Base-by-base conservation (phyloP, 306 rosid genomes). In the Alnus glutinosa region DNA sequence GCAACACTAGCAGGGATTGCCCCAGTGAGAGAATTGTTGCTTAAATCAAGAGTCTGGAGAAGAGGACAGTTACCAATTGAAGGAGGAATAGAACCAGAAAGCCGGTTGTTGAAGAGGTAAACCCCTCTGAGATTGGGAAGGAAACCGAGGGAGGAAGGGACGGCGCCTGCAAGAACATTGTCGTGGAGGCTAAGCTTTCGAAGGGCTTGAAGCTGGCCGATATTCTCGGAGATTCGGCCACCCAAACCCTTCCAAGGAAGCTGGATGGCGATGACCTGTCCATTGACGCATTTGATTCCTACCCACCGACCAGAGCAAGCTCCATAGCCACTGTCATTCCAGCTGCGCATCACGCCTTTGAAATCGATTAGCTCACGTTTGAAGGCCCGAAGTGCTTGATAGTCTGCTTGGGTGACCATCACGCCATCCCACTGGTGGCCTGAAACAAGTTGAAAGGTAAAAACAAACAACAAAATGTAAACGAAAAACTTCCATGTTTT, bases 171-270 rank as follows among this genome's bases (percentile, higher is more conserved):
- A 58, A 95, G 74, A 28, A 64, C 71, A 71, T 95, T 95, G 76
- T 93, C 94, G 55, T 95, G 99, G 39, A 95, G 90, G 80, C 92
- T 93, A 3, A 95, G 82, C 87, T 89, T 93, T 77, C 97, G 80
- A 52, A 95, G 94, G 19, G 88, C 79, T 80, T 78, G 96, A 77
- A 95, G 97, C 52, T 87, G 89, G 9, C 97, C 96, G 57, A 95
- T 91, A 77, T 87, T 88, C 81, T 93, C 91, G 0, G 98, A 91
- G 81, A 95, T 93, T 55, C 80, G n/a, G 0, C 99, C 99, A 1
- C 94, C 93, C 3, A 95, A 87, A 18, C 92, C 92, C 81, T 78
- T 93, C 98, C 98, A 95, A 42, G 99, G 99, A 83, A 95, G 93
- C 81, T 95, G 99, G 70, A 95, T 89, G 6, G 91, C 97, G 67